A percentile compares a stretch with the other conserved stretches of the same genome.
phyloP scores from a whole-genome alignment of 306 rosid species.

The Spatholobus suberectus region DNA sequence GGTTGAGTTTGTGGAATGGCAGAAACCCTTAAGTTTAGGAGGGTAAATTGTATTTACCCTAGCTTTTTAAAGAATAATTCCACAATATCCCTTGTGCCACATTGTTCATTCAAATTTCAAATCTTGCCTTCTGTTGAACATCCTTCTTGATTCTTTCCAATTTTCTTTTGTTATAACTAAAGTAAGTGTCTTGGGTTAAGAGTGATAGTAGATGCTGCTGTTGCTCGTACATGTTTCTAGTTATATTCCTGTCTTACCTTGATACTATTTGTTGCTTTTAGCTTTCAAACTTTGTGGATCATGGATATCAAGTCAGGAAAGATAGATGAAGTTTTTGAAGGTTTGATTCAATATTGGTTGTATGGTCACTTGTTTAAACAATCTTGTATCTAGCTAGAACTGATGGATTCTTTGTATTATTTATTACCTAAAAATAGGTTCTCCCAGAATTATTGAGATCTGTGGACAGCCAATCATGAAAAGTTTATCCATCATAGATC shows the following conservation, averaged over 20 bases:
- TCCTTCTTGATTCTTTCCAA: background rate
- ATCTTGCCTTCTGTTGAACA: background rate
- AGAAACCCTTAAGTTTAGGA: background rate
- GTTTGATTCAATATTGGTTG: slow-evolving; percentile 49
- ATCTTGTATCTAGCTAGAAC: slow-evolving; percentile 18
- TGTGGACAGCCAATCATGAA: slow-evolving; percentile 58
- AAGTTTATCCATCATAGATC: slow-evolving; percentile 65
- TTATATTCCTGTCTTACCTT: background rate
- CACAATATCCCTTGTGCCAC: background rate
- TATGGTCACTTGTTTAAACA: slow-evolving; percentile 23
- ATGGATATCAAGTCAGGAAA: slow-evolving; percentile 69
- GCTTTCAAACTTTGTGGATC: slow-evolving; percentile 78
- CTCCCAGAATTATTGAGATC: slow-evolving; percentile 63
- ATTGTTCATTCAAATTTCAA: slow-evolving; percentile 21
- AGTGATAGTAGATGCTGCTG: slow-evolving; percentile 1
- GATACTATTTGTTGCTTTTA: slow-evolving; percentile 41
- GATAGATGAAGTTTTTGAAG: slow-evolving; percentile 63
- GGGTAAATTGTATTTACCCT: background rate
- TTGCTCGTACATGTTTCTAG: slow-evolving; percentile 20
- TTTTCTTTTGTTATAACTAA: background rate
- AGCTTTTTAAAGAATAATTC: background rate
- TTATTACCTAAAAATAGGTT: slow-evolving; percentile 51
- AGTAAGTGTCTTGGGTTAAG: background rate
- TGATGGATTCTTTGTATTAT: slow-evolving; percentile 34
- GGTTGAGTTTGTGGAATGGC: background rate